A percentile compares a stretch with the other conserved stretches of the same genome.
phyloP scores from a whole-genome alignment of 78 protist species.

The Anaeramoeba flamelloides region DNA sequence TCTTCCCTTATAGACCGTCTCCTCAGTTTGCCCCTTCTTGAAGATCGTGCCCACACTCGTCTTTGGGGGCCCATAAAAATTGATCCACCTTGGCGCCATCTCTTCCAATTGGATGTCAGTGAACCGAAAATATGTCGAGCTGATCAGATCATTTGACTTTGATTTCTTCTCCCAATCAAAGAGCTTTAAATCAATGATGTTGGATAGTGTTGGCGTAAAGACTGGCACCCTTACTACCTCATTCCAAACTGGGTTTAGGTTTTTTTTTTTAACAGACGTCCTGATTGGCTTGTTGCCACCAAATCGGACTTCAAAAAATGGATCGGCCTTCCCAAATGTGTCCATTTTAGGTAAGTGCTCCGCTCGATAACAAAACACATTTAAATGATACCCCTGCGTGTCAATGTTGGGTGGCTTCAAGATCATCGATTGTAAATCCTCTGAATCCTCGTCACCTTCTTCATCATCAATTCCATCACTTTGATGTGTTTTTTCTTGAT shows the following conservation, averaged over 20 bases:
- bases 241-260: constrained; percentile 16
- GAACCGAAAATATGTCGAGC: background rate
- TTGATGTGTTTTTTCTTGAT: constrained; percentile 1
- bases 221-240: constrained; percentile 14
- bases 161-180: background rate
- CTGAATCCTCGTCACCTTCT: constrained; percentile 3
- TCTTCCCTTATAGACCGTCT: background rate
- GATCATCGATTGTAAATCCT: background rate
- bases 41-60: constrained; percentile 3
- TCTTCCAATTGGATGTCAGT: constrained; percentile 9
- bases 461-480: constrained; percentile 20
- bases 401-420: constrained; percentile 15
- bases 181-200: constrained; percentile 2
- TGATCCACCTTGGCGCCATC: constrained; percentile 18
- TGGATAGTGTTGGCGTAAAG: constrained; percentile 6
- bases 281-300: background rate
- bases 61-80: constrained; percentile 16
- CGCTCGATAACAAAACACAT: constrained; percentile 1
- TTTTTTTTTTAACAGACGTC: background rate
- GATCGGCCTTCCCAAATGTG: constrained; percentile 18
- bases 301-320: constrained; percentile 12
- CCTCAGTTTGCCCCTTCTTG: background rate
- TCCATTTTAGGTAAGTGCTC: constrained; percentile 23
- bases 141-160: background rate
- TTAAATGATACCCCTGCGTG: background rate